Conservation (phyloP, 1,139 yeast genomes). For the Yamadazyma dushanensis region DNA sequence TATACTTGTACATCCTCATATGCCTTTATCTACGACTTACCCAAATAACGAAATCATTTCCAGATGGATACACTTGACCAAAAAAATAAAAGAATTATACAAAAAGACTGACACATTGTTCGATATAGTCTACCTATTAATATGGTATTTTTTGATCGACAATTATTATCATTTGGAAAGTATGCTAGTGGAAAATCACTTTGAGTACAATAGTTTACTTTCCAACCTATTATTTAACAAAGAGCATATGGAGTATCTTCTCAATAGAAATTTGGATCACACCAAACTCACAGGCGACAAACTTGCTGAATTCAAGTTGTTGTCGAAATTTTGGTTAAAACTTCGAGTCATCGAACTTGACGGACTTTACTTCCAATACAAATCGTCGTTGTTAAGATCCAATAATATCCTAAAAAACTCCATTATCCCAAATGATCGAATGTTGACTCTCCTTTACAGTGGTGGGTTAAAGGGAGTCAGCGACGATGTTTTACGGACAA, state of each 20-base stretch:
- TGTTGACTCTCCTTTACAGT: constrained; percentile 19
- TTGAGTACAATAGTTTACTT: constrained; percentile 33
- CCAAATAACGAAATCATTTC: constrained; percentile 18
- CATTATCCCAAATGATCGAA: constrained; percentile 26
- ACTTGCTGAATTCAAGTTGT: constrained; percentile 19
- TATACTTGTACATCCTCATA: constrained; percentile 18
- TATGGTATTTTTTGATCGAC: constrained; percentile 31
- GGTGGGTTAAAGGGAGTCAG: constrained; percentile 14
- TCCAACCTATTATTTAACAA: constrained; percentile 28
- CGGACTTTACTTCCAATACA: constrained; percentile 31
- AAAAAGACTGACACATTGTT: constrained; percentile 22
- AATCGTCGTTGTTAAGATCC: constrained; percentile 32
- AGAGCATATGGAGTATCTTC: constrained; percentile 22
- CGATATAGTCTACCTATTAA: constrained; percentile 27
- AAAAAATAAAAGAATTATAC: constrained; percentile 21
- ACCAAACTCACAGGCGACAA: constrained; percentile 5
- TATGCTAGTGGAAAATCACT: constrained; percentile 27
- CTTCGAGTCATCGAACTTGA: constrained; percentile 31
- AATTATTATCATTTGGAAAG: constrained; percentile 24
- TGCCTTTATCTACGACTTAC: constrained; percentile 8
- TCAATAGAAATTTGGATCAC: constrained; percentile 10
- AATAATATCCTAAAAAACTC: constrained; percentile 25
- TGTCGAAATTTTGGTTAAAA: constrained; percentile 32
- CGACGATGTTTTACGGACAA: constrained; percentile 16
- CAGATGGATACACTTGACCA: constrained; percentile 28